These are phyloP conservation scores for Raffaelea arxii DNA, from an alignment of 2,329 filamentous ascomycete genomes.

Conservation along the genomic window DNA sequence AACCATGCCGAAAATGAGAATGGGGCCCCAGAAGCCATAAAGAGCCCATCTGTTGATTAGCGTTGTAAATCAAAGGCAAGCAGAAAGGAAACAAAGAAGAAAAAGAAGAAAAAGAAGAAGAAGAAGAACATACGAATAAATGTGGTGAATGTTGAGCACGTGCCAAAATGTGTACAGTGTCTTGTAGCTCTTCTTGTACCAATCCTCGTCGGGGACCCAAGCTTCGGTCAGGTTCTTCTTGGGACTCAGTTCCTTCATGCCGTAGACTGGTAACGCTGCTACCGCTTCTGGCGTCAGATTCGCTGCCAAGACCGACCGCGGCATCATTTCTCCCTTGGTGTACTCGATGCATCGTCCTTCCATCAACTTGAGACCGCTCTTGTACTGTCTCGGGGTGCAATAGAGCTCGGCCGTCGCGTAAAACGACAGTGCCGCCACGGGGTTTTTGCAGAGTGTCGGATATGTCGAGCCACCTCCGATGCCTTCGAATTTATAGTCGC, in stretches of 20 bases:
- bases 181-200: not conserved
- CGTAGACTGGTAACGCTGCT: constrained; percentile 5
- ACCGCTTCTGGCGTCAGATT: constrained; percentile 12
- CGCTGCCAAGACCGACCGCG: not conserved
- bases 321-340: not conserved
- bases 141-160: not conserved
- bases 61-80: too few species aligned
- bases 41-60: constrained; percentile 8
- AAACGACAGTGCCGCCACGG: constrained; percentile 4
- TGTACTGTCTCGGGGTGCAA: constrained; percentile 2
- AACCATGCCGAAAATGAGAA: constrained; percentile 10
- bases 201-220: constrained; percentile 2
- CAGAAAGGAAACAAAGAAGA: too few species aligned
- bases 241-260: not conserved
- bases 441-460: constrained; percentile 5
- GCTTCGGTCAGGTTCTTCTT: constrained; percentile 5
- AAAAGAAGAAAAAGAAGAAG: too few species aligned
- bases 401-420: constrained; percentile 7
- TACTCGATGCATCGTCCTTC: not conserved
- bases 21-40: constrained; percentile 10
- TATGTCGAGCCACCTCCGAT: constrained; percentile 2
- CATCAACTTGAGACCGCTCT: not conserved
- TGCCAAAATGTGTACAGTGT: not conserved
- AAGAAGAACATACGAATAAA: constrained; percentile 10
- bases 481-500: constrained; percentile 4